Evolutionary conservation across 1,284 basidiomycete species (phyloP), one percentile per base, ranked within the genome.

Genomic region (Athelia sp.): DNA sequence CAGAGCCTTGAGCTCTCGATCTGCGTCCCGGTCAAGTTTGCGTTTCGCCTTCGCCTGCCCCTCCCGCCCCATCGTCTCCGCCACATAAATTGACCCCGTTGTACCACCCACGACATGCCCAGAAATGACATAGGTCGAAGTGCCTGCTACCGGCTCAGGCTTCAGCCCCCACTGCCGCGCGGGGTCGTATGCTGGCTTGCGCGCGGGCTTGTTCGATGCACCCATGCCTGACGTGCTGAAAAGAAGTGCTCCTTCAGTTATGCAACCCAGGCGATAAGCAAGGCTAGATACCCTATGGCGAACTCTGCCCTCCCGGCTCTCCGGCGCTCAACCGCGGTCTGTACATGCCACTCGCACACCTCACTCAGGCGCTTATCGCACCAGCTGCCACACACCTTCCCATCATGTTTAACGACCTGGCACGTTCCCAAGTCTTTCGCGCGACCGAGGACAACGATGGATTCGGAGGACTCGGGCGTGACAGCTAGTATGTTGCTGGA

Each of bases 321-420:
- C 15, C 78, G 74, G 29, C 81, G 72, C 65, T 91, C 78, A n/a
- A 98, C 81, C 0, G 91, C 89, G 17, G 76, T 73, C 54, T 90
- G 84, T 23, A 96, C 67, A 67, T 98, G 95, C 65, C 81, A 98
- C 45, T 98, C 93, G 67, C 95, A 98, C 8, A 90, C 84, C 17
- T 86, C 81, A 55, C 85, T 85, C 52, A 86, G 79, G 50, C 82
- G 83, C 68, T 82, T 84, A 68, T 98, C 94, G 49, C 85, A 89
- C 93, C 94, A 98, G 43, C 81, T 78, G 10, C 80, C 81, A 60
- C 96, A 98, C 1, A 76, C 62, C 47, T 85, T 84, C 1, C 93
- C 93, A 52, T 97, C 91, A 38, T 81, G 78, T 61, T 84, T 87
- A 36, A 75, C 63, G 4, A 90, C 91, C 2, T 72, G 73, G 62